Conservation (phyloP, 805 yeast species). For the Kodamaea leandrae region DNA sequence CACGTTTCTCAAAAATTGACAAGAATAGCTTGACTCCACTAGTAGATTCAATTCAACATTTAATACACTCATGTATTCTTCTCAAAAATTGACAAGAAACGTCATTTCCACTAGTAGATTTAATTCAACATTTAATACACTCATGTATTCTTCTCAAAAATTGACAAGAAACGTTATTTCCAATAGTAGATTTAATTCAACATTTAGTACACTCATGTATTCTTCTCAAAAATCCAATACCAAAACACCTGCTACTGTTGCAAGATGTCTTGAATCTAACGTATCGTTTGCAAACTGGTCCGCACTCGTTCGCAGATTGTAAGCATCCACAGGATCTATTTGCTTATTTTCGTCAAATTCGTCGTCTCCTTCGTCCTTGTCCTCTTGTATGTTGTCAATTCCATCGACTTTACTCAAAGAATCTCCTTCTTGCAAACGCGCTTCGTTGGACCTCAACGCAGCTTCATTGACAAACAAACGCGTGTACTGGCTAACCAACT, state of each 20-base stretch:
- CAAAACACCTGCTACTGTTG: conserved; percentile 54
- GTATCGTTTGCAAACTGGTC: conserved; percentile 24
- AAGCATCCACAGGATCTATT: conserved; percentile 16
- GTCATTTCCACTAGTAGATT: too few species aligned
- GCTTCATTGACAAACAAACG: conserved; percentile 60
- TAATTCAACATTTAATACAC: not conserved
- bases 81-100: too few species aligned
- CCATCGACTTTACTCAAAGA: conserved; percentile 29
- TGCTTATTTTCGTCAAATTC: conserved; percentile 13
- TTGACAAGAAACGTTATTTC: too few species aligned
- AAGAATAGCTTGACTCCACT: not conserved
- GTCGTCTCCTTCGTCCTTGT: conserved; percentile 13
- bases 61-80: not conserved
- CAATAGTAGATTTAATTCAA: not conserved
- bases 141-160: not conserved
- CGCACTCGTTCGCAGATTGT: conserved; percentile 18
- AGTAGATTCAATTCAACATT: not conserved
- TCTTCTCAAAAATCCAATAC: conserved; percentile 49
- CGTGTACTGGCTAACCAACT: conserved; percentile 52
- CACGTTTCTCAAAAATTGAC: conserved; percentile 1
- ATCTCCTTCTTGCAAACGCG: conserved; percentile 34
- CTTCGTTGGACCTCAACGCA: conserved; percentile 54
- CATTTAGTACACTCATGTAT: not conserved
- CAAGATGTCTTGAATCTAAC: conserved; percentile 54
- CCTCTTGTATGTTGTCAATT: conserved; percentile 26